phyloP scores from a whole-genome alignment of 306 rosid genomes.

The Rosa multiflora region DNA sequence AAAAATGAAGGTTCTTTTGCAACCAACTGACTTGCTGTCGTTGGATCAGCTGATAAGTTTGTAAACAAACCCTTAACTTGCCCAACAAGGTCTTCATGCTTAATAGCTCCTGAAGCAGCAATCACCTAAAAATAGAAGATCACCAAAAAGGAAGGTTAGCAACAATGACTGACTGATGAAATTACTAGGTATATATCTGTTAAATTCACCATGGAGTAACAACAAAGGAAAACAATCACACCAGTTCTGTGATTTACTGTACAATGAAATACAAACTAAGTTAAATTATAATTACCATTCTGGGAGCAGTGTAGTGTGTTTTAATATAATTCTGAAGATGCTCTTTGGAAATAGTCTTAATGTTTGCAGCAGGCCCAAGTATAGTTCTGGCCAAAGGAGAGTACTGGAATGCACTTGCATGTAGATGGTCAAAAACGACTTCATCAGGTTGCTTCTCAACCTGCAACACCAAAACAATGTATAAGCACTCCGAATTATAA shows the following conservation, averaged over 20 bases:
- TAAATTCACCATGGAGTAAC: background rate
- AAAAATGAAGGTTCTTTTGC: constrained; percentile 77
- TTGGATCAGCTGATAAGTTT: constrained; percentile 72
- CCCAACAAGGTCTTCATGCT: constrained; percentile 77
- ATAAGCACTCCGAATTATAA: background rate
- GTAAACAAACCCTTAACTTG: constrained; percentile 66
- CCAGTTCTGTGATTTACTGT: background rate
- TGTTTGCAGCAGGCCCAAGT: constrained; percentile 84
- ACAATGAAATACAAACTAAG: background rate
- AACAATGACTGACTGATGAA: background rate
- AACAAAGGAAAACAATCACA: constrained; percentile 2
- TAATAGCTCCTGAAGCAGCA: constrained; percentile 90
- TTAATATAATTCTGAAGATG: constrained; percentile 79
- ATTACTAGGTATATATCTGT: background rate
- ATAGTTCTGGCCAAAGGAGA: constrained; percentile 93
- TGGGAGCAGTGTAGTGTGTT: constrained; percentile 91
- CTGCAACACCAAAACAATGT: constrained; percentile 34
- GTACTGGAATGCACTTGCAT: constrained; percentile 94
- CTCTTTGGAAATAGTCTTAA: constrained; percentile 74
- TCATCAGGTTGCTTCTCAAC: constrained; percentile 91
- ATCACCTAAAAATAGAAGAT: constrained; percentile 52
- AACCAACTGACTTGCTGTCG: constrained; percentile 74
- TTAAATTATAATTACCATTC: constrained; percentile 58
- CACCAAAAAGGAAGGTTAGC: constrained; percentile 15
- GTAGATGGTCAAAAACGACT: constrained; percentile 86